Base-by-base conservation (phyloP, 164 flowering plant genomes). In the Vitis rotundifolia region DNA sequence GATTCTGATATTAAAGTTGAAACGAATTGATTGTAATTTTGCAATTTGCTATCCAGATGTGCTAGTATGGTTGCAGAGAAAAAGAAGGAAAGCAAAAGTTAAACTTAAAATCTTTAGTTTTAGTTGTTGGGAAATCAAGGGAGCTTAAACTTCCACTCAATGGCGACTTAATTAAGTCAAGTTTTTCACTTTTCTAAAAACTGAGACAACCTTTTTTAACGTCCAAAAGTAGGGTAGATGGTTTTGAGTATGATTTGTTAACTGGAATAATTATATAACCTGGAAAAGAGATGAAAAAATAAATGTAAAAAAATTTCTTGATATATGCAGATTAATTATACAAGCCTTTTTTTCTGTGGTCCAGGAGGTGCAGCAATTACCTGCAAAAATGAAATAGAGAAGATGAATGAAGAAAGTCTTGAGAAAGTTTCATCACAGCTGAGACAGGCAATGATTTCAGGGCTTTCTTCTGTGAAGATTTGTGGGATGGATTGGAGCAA, bases 361-460 rank as follows among this genome's bases (percentile, higher is more conserved):
- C 29, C 77, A 94, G 99, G 97, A 66, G 99, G 99, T 51, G 87
- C 98, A 47, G 99, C 99, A 70, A 83, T 95, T 58, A 90, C 99
- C 61, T 88, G 91, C 78, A 95, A 95, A 72, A 81, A 93, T 77
- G 97, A 89, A 68, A 69, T 95, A 5, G 97, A 95, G 85, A 83
- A 76, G 70, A 89, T 90, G 53, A 78, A 95, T 73, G 92, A 87
- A 62, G 92, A 86, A 48, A 81, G 76, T 77, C 89, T 95, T 31
- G 72, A 37, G 22, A 74, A 62, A 6, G 88, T 89, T 66, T 84
- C 91, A 8, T 75, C 81, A 50, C 99, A 93, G 68, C 70, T 93
- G 67, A 89, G 97, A 76, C 77, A 85, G 75, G 84, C 88, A 2
- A 85, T 89, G 90, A 71, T 81, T 68, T 61, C 65, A 6, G 75